Percentiles rank a stretch among this genome's conserved stretches.
phyloP scores from a whole-genome alignment of 192 early-diverging fungal genomes.

The Obelidium mucronatum region DNA sequence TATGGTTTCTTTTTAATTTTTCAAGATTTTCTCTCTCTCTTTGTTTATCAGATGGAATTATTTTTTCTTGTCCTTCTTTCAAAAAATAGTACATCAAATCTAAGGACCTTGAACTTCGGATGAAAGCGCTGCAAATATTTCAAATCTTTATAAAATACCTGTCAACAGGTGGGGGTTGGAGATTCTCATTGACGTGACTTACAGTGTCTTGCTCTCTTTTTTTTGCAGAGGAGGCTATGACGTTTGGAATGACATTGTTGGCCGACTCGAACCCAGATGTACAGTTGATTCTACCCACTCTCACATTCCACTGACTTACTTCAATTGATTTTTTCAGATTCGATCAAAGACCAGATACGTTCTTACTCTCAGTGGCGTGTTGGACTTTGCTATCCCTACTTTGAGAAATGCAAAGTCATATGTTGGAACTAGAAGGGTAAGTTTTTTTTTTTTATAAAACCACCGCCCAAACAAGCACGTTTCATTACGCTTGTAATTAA shows the following conservation, averaged over 20 bases:
- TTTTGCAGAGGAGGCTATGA: conserved; percentile 52
- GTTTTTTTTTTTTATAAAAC: background rate
- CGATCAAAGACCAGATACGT: conserved; percentile 48
- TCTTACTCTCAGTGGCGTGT: conserved; percentile 48
- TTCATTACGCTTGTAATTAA: background rate
- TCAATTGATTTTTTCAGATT: conserved; percentile 45
- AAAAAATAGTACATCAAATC: conserved; percentile 55
- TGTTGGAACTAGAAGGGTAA: conserved; percentile 31
- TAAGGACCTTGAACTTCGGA: conserved; percentile 46
- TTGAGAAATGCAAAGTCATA: conserved; percentile 36
- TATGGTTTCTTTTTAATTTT: background rate
- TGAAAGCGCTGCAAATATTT: conserved; percentile 50
- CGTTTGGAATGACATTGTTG: conserved; percentile 55
- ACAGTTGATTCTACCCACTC: background rate
- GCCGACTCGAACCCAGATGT: conserved; percentile 57
- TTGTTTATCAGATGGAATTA: background rate
- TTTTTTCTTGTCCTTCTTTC: background rate
- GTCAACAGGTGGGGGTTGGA: conserved; percentile 28
- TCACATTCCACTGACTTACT: background rate
- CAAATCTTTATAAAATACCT: conserved; percentile 54
- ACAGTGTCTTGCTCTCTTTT: background rate
- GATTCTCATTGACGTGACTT: background rate
- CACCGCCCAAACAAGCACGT: too few relatives aligned
- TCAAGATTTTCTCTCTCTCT: background rate
- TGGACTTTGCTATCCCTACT: conserved; percentile 50